These are phyloP conservation scores for Kokia cookei DNA, from an alignment of 441 rosid genomes.

Conservation along the genomic window DNA sequence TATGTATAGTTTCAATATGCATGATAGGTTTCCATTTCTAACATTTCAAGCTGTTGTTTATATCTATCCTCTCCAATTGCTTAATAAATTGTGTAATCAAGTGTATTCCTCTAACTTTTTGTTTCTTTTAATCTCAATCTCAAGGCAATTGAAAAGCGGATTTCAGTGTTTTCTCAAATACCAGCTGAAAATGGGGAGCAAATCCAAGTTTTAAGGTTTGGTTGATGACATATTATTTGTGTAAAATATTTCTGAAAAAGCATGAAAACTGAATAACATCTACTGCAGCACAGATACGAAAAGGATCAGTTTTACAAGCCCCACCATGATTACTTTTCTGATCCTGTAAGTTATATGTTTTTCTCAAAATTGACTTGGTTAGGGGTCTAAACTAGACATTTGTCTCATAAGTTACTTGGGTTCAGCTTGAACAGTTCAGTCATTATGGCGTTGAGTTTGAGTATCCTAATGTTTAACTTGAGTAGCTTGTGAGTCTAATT, in stretches of 20 bases:
- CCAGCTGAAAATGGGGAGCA: conserved; percentile 91
- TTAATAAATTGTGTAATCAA: not conserved
- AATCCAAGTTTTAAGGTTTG: conserved; percentile 81
- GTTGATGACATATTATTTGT: conserved; percentile 21
- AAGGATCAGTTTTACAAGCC: conserved; percentile 79
- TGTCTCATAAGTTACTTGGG: not conserved
- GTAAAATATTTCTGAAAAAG: conserved; percentile 12
- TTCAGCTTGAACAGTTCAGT: not conserved
- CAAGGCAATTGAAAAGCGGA: conserved; percentile 87
- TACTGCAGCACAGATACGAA: conserved; percentile 88
- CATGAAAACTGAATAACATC: conserved; percentile 41
- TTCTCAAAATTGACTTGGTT: not conserved
- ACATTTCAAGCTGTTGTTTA: not conserved
- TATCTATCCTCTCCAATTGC: not conserved
- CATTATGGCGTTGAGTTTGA: not conserved
- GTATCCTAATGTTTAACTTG: not conserved
- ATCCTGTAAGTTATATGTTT: conserved; percentile 51
- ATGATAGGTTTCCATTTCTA: not conserved
- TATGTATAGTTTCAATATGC: not conserved
- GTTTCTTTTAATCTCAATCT: not conserved
- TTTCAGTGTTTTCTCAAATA: conserved; percentile 87
- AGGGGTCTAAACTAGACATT: not conserved
- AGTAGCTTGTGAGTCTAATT: not conserved
- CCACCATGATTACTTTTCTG: conserved; percentile 89
- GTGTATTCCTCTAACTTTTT: not conserved